These are phyloP conservation scores for Agroathelia rolfsii DNA, from an alignment of 1,284 basidiomycete species.

Conservation along the genomic window DNA sequence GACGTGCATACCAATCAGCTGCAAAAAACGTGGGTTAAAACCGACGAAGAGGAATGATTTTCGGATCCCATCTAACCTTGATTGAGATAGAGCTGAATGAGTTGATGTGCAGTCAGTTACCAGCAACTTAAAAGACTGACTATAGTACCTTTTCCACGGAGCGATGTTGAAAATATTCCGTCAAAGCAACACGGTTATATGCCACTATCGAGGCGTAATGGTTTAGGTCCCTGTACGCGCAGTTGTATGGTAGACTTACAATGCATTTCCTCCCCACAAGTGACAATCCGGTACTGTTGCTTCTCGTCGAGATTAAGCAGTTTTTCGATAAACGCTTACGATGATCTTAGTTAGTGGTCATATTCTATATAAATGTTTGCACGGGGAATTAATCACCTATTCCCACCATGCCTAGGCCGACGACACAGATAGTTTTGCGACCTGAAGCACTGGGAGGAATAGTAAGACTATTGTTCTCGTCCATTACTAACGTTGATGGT, in stretches of 20 bases:
- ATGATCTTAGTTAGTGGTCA: too few species aligned
- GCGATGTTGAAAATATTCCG: constrained; percentile 57
- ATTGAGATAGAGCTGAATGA: constrained; percentile 62
- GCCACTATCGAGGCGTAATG: constrained; percentile 18
- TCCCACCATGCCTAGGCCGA: constrained; percentile 63
- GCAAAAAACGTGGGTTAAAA: constrained; percentile 1
- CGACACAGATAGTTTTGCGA: constrained; percentile 34
- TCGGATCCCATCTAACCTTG: constrained; percentile 21
- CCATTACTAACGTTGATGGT: too few species aligned
- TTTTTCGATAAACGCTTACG: constrained; percentile 57
- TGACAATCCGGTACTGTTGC: constrained; percentile 44
- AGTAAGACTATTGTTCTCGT: too few species aligned
- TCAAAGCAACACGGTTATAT: constrained; percentile 48
- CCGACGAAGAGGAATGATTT: constrained; percentile 5
- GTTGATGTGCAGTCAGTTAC: too few species aligned
- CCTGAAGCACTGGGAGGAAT: too few species aligned
- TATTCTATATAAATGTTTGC: neutral
- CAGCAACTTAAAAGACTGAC: too few species aligned
- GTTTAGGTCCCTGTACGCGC: constrained; percentile 4
- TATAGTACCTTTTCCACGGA: constrained; percentile 56
- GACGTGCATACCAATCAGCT: constrained; percentile 52
- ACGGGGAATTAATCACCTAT: constrained; percentile 32
- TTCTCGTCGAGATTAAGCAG: constrained; percentile 43
- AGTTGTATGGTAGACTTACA: constrained; percentile 21
- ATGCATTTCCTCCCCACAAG: constrained; percentile 47